Base-by-base conservation (phyloP, 768 basidiomycete genomes). In the Roridomyces roridus region DNA sequence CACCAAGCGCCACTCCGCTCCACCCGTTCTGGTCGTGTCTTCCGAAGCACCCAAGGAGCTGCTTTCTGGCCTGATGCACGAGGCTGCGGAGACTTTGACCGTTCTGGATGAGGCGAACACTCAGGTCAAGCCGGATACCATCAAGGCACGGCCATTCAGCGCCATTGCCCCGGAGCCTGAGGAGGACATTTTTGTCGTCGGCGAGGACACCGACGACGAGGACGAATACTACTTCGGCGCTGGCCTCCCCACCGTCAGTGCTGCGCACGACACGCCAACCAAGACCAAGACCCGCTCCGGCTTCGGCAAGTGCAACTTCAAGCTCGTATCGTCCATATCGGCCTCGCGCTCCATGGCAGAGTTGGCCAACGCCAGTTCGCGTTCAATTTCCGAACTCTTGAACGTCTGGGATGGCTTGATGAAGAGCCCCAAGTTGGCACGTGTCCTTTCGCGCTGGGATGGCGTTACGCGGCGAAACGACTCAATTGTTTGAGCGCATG, bases 301-400 rank as follows among this genome's bases (percentile, higher is more conserved):
- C 17, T 9, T 45, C 34, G 34, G 24, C 18, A n/a, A n/a, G n/a
- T n/a, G n/a, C n/a, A 39, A 34, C 20, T 34, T 29, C 34, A 31
- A 18, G 20, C 40, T 61, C 24, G 36, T 62, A 23, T 49, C 60
- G 0, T 62, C 55, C 11, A 62, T 62, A 17, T 57, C 60, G 2
- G 55, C 60, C 9, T 57, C 60, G 0, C 28, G 9, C 2, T 62
- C 60, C 4, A 47, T 62, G 50, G 42, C 51, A 4, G 55, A 37
- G 11, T 55, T 62, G 46, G 50, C 60, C 10, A 46, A 36, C 37
- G 37, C 51, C 2, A 54, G 51, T 42, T 53, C 60, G 2, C 55
- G 55, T 14, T 57, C 55, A 9, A 17, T 62, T 11, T 37, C 21
- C 41, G 60, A 62, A 10, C 36, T 62, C 2, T 36, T 62, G 7